Evolutionary conservation across 805 yeast genomes (phyloP).

Genomic region (Hemisphaericaspora nanyangensis): DNA sequence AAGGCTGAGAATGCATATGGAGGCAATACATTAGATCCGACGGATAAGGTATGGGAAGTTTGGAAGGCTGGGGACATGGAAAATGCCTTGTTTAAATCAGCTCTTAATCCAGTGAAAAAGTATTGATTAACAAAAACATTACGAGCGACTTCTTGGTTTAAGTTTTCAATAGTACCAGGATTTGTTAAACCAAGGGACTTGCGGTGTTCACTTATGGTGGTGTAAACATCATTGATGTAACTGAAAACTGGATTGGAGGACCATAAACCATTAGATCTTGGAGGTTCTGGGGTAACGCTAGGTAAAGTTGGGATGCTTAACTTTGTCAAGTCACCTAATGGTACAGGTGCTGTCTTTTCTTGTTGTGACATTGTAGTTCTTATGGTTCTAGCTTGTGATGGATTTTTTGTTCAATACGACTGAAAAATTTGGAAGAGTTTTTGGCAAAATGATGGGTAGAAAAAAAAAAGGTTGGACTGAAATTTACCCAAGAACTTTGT

Average conservation of each 20-base stretch:
- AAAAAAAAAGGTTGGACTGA: too few relatives aligned
- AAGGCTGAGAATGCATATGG: constrained; percentile 89
- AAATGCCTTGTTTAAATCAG: constrained; percentile 91
- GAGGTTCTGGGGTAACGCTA: constrained; percentile 49
- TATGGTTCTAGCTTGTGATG: too few relatives aligned
- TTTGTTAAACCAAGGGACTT: constrained; percentile 74
- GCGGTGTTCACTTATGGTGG: constrained; percentile 71
- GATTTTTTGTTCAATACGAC: too few relatives aligned
- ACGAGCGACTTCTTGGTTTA: constrained; percentile 88
- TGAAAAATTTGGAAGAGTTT: too few relatives aligned
- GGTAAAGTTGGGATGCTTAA: constrained; percentile 49
- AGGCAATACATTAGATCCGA: constrained; percentile 83
- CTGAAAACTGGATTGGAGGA: constrained; percentile 79
- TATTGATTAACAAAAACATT: constrained; percentile 89
- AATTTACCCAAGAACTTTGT: too few relatives aligned
- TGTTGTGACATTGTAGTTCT: constrained; percentile 2
- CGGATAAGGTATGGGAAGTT: constrained; percentile 87
- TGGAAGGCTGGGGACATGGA: constrained; percentile 93
- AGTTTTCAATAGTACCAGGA: constrained; percentile 94
- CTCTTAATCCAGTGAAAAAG: constrained; percentile 92
- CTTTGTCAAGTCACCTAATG: neutral
- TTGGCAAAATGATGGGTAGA: too few relatives aligned
- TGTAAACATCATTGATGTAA: constrained; percentile 72
- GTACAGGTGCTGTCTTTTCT: neutral
- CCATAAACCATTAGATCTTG: constrained; percentile 62